Base-by-base conservation (phyloP, 176 grass and related monocot genomes). In the Oryza glumipatula region DNA sequence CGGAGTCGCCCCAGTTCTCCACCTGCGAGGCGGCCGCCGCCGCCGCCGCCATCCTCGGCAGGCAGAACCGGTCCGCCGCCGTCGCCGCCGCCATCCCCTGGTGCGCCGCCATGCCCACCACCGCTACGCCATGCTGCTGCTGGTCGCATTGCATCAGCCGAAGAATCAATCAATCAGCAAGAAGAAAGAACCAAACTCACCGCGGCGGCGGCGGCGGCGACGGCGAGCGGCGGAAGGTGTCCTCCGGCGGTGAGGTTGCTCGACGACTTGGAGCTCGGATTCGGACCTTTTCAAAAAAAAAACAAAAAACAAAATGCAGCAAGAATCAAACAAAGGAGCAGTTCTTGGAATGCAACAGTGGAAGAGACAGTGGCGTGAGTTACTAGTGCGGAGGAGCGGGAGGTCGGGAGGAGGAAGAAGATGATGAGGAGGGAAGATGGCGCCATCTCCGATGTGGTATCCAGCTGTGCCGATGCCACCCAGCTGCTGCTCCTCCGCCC, bases 1-100 rank as follows among this genome's bases (percentile, higher is more conserved):
- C 86, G 61, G 91, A 96, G 72, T 99, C 91, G 11, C 83, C 86
- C 96, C 93, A 99, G 88, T 96, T 91, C 58, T 96, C 93, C 24
- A 89, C 56, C 46, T 90, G 96, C 51, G 70, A 84, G 60, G 30
- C 85, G 3, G 85, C 72, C 39, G 39, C 39, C 38, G 47, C 14
- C 4, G 80, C 79, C 32, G 66, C 64, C 44, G 74, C 38, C 7
- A 61, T 35, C 81, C 90, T 88, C 17, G 88, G 83, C 71, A 75
- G n/a, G 72, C 68, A 54, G 80, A 88, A 75, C 44, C 83, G 35
- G 44, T 48, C 81, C 11, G 60, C 81, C 11, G 60, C 69, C 15
- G 79, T 6, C 32, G 30, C 2, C 30, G 30, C 30, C 30, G 47
- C 81, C 88, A 79, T 84, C 39, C 82, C 84, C 32, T 82, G 30